Evolutionary conservation across 345 rosid species (phyloP).

Genomic region (Firmiana major): DNA sequence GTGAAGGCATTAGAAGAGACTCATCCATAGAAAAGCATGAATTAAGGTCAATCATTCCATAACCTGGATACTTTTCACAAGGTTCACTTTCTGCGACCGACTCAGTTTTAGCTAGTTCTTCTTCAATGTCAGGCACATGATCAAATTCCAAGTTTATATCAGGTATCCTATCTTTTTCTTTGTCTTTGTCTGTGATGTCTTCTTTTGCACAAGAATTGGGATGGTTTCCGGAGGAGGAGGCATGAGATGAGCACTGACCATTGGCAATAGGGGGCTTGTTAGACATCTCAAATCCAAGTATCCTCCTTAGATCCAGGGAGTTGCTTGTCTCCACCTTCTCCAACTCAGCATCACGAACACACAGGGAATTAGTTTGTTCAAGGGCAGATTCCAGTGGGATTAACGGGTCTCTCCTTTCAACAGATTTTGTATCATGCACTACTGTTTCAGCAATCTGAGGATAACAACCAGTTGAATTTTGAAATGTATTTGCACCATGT

Average conservation of each 20-base stretch:
- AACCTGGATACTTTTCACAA: not conserved
- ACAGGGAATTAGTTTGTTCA: not conserved
- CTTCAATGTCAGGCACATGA: constrained; percentile 8
- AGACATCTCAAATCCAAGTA: not conserved
- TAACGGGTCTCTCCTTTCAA: not conserved
- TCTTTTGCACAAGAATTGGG: constrained; percentile 9
- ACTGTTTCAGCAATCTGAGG: not conserved
- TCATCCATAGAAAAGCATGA: constrained; percentile 22
- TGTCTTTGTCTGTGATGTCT: not conserved
- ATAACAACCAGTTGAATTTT: not conserved
- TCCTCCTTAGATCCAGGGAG: not conserved
- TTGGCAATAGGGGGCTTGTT: not conserved
- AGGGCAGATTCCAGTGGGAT: constrained; percentile 5
- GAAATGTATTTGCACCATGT: constrained; percentile 17
- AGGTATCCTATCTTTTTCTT: constrained; percentile 1
- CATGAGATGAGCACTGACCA: constrained; percentile 8
- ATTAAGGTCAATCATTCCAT: constrained; percentile 26
- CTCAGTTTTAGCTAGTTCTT: constrained; percentile 9
- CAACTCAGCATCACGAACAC: not conserved
- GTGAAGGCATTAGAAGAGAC: constrained; percentile 11
- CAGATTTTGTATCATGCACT: not conserved
- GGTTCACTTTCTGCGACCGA: constrained; percentile 6
- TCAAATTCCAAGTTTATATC: constrained; percentile 19
- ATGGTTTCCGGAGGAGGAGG: not conserved
- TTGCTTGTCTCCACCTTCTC: constrained; percentile 3